A percentile compares a stretch with the other conserved stretches of the same genome.
phyloP scores from a whole-genome alignment of 1,139 yeast species.

The Diutina sp. region DNA sequence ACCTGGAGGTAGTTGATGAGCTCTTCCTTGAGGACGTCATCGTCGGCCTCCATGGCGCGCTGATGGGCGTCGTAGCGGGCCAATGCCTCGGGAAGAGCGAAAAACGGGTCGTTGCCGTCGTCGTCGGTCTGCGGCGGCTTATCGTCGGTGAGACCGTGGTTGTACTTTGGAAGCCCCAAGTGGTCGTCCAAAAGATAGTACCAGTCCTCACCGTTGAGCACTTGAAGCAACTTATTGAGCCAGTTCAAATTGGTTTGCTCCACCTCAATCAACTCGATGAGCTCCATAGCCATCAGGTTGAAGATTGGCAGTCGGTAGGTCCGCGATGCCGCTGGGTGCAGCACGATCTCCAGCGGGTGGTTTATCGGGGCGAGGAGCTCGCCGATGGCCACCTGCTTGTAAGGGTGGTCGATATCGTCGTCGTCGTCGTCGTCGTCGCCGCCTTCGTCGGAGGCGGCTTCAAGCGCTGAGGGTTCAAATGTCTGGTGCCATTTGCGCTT shows the following conservation, averaged over 20 bases:
- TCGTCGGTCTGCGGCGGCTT: not conserved
- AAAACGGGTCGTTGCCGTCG: constrained; percentile 39
- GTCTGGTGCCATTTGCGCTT: constrained; percentile 26
- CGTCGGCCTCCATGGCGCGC: constrained; percentile 12
- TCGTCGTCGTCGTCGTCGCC: constrained; percentile 16
- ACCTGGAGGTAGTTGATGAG: constrained; percentile 32
- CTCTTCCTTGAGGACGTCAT: constrained; percentile 25
- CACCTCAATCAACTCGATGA: constrained; percentile 63
- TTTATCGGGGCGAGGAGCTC: constrained; percentile 65
- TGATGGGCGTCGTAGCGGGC: constrained; percentile 22
- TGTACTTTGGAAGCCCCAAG: constrained; percentile 55
- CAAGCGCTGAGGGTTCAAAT: constrained; percentile 8
- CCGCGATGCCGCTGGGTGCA: constrained; percentile 55
- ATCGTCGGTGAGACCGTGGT: constrained; percentile 33
- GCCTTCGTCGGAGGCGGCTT: constrained; percentile 4
- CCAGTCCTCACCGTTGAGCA: constrained; percentile 82
- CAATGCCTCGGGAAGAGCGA: constrained; percentile 39
- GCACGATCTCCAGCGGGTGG: constrained; percentile 68
- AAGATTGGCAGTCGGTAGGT: constrained; percentile 44
- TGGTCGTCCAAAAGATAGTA: constrained; percentile 48
- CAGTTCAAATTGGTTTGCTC: constrained; percentile 70
- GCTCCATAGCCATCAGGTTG: constrained; percentile 51
- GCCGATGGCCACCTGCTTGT: constrained; percentile 25
- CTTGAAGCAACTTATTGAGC: constrained; percentile 58
- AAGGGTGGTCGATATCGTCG: constrained; percentile 11